These are phyloP conservation scores for Simmondsia chinensis DNA, from an alignment of 148 eudicot genomes.

Conservation along the genomic window DNA sequence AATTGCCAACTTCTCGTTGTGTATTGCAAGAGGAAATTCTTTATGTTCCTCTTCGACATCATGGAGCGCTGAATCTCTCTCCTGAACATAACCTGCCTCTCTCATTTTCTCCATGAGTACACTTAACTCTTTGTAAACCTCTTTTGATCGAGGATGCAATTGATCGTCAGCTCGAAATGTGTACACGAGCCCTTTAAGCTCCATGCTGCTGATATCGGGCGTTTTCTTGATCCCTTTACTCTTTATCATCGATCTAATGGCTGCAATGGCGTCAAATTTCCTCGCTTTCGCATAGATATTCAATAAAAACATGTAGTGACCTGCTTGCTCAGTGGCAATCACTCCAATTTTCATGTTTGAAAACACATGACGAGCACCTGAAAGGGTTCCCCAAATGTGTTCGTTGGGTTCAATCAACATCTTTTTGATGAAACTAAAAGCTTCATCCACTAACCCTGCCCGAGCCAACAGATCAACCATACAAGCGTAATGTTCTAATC, in stretches of 20 bases:
- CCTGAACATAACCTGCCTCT: conserved; percentile 22
- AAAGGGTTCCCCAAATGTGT: conserved; percentile 42
- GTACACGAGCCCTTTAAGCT: conserved; percentile 19
- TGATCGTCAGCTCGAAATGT: conserved; percentile 22
- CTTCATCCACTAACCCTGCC: conserved; percentile 27
- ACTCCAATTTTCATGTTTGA: too few species aligned
- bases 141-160: conserved; percentile 19
- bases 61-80: conserved; percentile 20
- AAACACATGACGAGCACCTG: conserved; percentile 42
- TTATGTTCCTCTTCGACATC: conserved; percentile 32
- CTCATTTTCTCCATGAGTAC: conserved; percentile 12
- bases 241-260: conserved; percentile 33
- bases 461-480: conserved; percentile 40
- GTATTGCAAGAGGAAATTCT: conserved; percentile 19
- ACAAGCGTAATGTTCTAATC: conserved; percentile 42
- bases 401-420: conserved; percentile 43
- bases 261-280: too few species aligned
- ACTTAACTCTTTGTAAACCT: conserved; percentile 19
- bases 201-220: conserved; percentile 41
- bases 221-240: conserved; percentile 29
- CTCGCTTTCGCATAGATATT: too few species aligned
- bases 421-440: conserved; percentile 26
- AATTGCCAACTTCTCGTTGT: conserved; percentile 32
- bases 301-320: too few species aligned
- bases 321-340: too few species aligned